A percentile compares a stretch with the other conserved stretches of the same genome.
Evolutionary conservation across 148 eudicot species (phyloP).

Genomic region (Spergularia bocconei): DNA sequence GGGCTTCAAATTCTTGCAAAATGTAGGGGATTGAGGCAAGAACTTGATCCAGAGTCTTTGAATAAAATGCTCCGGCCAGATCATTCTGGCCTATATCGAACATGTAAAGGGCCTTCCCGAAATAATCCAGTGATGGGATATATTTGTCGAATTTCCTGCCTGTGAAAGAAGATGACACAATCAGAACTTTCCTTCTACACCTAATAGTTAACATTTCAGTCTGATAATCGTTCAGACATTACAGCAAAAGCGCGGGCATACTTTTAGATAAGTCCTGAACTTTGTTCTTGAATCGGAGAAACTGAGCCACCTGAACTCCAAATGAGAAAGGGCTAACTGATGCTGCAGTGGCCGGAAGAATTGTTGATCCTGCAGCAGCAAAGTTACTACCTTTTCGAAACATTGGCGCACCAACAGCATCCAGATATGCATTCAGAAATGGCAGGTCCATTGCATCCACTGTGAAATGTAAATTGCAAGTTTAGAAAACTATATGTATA

Average conservation of each 20-base stretch:
- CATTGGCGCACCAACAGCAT: constrained; percentile 64
- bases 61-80: constrained; percentile 79
- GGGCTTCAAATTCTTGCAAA: constrained; percentile 72
- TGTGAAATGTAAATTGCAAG: constrained; percentile 25
- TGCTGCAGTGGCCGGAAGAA: constrained; percentile 69
- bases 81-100: constrained; percentile 97
- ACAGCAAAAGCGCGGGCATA: constrained; percentile 13
- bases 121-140: constrained; percentile 65
- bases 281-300: constrained; percentile 70
- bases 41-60: constrained; percentile 78
- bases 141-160: constrained; percentile 64
- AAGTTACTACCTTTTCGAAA: constrained; percentile 76
- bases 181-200: background rate
- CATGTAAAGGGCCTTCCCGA: constrained; percentile 74
- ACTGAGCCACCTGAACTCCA: constrained; percentile 80
- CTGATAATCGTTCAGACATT: background rate
- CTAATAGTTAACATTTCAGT: background rate
- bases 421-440: constrained; percentile 78
- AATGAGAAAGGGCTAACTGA: constrained; percentile 93
- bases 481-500: background rate
- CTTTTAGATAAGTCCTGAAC: constrained; percentile 58
- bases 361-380: constrained; percentile 82
- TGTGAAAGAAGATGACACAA: constrained; percentile 26
- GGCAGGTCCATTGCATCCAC: constrained; percentile 96
- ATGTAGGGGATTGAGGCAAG: constrained; percentile 73